Conservation (phyloP, 345 rosid genomes). For the Microthlaspi erraticum region DNA sequence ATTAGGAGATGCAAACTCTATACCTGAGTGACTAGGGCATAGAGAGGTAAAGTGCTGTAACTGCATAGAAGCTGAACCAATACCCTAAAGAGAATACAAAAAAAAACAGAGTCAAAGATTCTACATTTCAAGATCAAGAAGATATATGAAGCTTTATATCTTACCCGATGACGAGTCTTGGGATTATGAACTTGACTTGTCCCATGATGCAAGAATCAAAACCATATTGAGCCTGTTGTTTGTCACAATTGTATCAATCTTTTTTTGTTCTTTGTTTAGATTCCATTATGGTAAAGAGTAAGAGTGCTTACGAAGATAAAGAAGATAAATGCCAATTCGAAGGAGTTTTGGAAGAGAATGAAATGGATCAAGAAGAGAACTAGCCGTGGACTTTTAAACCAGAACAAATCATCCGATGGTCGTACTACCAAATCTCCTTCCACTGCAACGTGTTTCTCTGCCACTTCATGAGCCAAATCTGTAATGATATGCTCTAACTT, state of each 20-base stretch:
- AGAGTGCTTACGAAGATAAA: conserved; percentile 62
- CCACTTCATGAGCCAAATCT: conserved; percentile 72
- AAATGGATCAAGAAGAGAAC: conserved; percentile 73
- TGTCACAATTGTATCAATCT: neutral
- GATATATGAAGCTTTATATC: neutral
- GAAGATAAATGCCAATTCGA: conserved; percentile 84
- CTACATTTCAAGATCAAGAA: neutral
- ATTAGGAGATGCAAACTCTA: neutral
- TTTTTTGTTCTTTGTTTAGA: neutral
- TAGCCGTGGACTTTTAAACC: conserved; percentile 65
- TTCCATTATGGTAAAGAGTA: neutral
- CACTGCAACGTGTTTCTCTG: conserved; percentile 67
- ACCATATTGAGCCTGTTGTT: conserved; percentile 66
- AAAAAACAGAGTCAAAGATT: neutral
- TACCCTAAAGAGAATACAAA: conserved; percentile 44
- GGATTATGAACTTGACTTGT: conserved; percentile 56
- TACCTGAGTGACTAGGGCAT: conserved; percentile 91
- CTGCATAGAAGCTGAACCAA: conserved; percentile 79
- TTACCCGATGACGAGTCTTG: conserved; percentile 80
- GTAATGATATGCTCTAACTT: conserved; percentile 79
- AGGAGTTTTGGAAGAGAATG: conserved; percentile 86
- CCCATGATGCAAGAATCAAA: conserved; percentile 86
- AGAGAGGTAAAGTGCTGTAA: conserved; percentile 85
- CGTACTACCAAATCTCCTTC: conserved; percentile 73
- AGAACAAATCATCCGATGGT: conserved; percentile 82